Conservation (phyloP, 202 grass and related monocot species). For the Setaria italica region DNA sequence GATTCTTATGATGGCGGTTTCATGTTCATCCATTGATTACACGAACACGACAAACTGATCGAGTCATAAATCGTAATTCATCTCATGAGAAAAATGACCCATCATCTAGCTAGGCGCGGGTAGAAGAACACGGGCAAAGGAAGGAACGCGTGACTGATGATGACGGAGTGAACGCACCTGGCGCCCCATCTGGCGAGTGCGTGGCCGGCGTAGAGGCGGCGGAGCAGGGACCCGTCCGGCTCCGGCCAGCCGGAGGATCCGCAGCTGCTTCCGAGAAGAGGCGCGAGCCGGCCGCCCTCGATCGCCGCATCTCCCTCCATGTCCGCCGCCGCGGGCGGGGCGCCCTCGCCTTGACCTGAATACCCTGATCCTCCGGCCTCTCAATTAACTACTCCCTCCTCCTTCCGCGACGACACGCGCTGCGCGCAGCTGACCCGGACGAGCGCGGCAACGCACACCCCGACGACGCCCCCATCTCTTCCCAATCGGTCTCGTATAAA, state of each 20-base stretch:
- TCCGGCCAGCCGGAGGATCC: not conserved
- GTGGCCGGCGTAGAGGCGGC: constrained; percentile 67
- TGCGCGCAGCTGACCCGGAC: too few relatives aligned
- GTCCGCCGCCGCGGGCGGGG: not conserved
- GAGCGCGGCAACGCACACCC: too few relatives aligned
- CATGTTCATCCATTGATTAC: not conserved
- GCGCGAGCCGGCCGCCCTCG: constrained; percentile 20
- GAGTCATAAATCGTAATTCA: not conserved
- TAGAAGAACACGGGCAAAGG: not conserved
- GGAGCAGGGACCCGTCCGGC: constrained; percentile 50
- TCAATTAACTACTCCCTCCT: not conserved
- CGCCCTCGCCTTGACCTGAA: not conserved
- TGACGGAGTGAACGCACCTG: constrained; percentile 41
- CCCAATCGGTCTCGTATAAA: too few relatives aligned
- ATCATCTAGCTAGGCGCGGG: not conserved
- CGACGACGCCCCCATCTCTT: too few relatives aligned
- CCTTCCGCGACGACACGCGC: too few relatives aligned
- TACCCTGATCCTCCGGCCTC: not conserved
- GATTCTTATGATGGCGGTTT: not conserved
- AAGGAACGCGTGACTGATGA: not conserved
- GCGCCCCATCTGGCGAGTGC: constrained; percentile 75
- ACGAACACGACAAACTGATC: not conserved
- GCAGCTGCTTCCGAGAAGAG: constrained; percentile 37
- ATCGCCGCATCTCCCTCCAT: constrained; percentile 42
- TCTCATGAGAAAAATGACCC: not conserved